Conservation (phyloP, 805 yeast species). For the Ogataea nonfermentans region DNA sequence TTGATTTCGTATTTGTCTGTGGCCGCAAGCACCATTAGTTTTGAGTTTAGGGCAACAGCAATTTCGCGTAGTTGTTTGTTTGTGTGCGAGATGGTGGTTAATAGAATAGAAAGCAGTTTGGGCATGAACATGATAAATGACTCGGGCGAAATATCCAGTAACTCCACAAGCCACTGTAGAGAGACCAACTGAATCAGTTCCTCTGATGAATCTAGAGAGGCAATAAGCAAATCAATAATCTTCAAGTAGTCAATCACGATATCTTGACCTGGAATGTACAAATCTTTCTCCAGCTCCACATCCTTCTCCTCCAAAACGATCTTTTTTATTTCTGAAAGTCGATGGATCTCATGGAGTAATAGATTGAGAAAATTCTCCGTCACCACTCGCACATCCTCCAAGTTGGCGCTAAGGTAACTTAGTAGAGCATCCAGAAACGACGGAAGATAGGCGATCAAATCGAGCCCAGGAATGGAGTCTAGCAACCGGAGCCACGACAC, state of each 20-base stretch:
- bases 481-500: constrained; percentile 93
- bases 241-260: constrained; percentile 75
- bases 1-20: constrained; percentile 36
- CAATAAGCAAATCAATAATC: constrained; percentile 76
- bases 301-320: constrained; percentile 38
- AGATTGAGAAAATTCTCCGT: constrained; percentile 75
- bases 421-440: constrained; percentile 84
- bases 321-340: constrained; percentile 67
- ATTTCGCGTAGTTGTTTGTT: constrained; percentile 49
- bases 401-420: constrained; percentile 75
- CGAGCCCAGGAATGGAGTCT: constrained; percentile 90
- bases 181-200: constrained; percentile 77
- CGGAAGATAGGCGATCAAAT: constrained; percentile 82
- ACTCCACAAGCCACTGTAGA: constrained; percentile 75
- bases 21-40: constrained; percentile 50
- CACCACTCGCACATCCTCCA: constrained; percentile 82
- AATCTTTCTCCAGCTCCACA: constrained; percentile 45
- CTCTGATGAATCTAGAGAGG: constrained; percentile 72
- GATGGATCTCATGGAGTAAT: constrained; percentile 74
- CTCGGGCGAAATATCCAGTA: constrained; percentile 70
- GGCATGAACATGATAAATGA: constrained; percentile 76
- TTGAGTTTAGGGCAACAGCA: constrained; percentile 56
- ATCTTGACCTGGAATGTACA: constrained; percentile 76
- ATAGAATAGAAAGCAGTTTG: constrained; percentile 64
- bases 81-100: constrained; percentile 59